Evolutionary conservation across 2,329 filamentous ascomycete species (phyloP).

Genomic region (Didymosphaeria variabile): DNA sequence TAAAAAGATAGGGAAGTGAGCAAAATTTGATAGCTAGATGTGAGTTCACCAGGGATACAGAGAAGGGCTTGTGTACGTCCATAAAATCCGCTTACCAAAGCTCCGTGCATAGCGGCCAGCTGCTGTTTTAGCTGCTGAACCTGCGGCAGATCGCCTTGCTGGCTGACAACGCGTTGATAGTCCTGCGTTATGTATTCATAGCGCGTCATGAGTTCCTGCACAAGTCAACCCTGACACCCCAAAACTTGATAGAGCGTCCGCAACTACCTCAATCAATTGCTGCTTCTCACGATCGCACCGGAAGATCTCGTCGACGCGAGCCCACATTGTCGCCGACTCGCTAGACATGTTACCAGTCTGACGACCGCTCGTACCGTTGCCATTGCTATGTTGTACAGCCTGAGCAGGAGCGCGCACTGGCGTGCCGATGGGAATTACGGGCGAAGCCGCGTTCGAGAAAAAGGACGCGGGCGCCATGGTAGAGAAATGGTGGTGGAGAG

Average conservation of each 20-base stretch:
- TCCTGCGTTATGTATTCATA: constrained; percentile 49
- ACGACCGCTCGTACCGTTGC: constrained; percentile 2
- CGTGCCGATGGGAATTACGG: constrained; percentile 9
- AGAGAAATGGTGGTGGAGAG: background rate
- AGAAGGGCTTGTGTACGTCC: background rate
- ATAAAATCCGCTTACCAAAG: constrained; percentile 31
- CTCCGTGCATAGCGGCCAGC: constrained; percentile 25
- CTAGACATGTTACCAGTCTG: background rate
- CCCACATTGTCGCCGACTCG: constrained; percentile 32
- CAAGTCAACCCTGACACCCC: constrained; percentile 13
- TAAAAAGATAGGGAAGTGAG: no score
- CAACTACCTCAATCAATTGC: constrained; percentile 42
- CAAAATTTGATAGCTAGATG: no score
- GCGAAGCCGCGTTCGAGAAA: constrained; percentile 12
- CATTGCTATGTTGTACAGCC: background rate
- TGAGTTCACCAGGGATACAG: no score
- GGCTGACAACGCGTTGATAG: constrained; percentile 30
- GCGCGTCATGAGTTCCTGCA: constrained; percentile 52
- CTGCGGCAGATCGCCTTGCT: constrained; percentile 30
- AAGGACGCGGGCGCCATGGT: constrained; percentile 28
- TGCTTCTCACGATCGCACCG: constrained; percentile 42
- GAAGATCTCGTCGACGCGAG: constrained; percentile 44
- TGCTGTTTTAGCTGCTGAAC: constrained; percentile 33
- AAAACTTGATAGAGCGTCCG: background rate
- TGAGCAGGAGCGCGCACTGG: background rate